Evolutionary conservation across 169 alveolate genomes (phyloP), one percentile per base, ranked within the genome.

Genomic region (Amoebophrya sp.): DNA sequence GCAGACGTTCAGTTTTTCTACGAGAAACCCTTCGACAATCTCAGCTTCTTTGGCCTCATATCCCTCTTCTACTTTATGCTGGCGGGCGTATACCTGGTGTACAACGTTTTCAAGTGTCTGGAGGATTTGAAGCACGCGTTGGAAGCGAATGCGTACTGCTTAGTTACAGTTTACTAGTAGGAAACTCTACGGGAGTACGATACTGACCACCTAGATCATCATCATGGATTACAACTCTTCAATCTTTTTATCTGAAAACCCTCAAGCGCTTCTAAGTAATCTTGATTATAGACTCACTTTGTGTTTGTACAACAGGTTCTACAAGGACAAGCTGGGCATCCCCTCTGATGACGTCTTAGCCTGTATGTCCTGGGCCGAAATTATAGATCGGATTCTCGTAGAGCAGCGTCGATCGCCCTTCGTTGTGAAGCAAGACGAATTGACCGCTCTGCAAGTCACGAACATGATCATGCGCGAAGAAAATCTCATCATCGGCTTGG

Each of bases 401-500:
- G 77, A 34, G 41, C 91, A 89, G 26, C 38, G 18, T 12, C 54
- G 40, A 18, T 41, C 33, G n/a, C 93, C 89, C 77, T 54, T 90
- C 76, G 33, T 34, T 33, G 33, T 39, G 55, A 47, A 12, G 3
- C 33, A 41, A 0, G 53, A 76, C n/a, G 39, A 41, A 34, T 38
- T 92, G 65, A 40, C 93, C 34, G 93, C 91, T 54, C 92, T 92
- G 89, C 92, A 92, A 26, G 36, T 92, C 0, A 78, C 54, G 36
- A 78, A 53, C 41, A 40, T 89, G 3, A 92, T 92, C 90, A 89
- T 92, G 94, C 92, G 94, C 14, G 90, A 89, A 29, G 94, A 92
- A 34, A 92, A 92, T 47, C 89, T 40, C n/a, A 6, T 89, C 40
- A 89, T 92, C 24, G 94, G 92, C 18, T 41, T 92, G 54, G 89